Evolutionary conservation across 768 basidiomycete species (phyloP), one percentile per base, ranked within the genome.

Genomic region (Hypsizygus marmoreus): DNA sequence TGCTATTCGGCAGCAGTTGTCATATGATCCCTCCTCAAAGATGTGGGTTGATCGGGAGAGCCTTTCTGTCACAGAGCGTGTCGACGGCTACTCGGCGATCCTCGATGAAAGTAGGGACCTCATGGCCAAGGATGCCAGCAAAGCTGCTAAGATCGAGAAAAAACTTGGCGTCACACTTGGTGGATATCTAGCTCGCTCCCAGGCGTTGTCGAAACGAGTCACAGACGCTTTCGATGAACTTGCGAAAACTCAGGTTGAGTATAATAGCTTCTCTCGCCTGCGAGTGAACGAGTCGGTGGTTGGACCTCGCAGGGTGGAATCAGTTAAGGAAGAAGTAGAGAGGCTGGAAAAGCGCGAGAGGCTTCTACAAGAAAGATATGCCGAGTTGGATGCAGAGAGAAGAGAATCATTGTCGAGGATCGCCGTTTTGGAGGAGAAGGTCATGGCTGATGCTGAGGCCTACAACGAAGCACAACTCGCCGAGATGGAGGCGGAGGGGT

Each of bases 251-350:
- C 72, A 86, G 57, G 53, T 86, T 23, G 92, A 95, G 32, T 71
- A 86, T 53, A 85, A 89, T 53, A 89, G 87, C 61, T 97, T 97
- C 64, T 72, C 74, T 20, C 78, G 80, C 50, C 71, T 99, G 42
- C 80, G 79, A 41, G 66, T 71, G 35, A 82, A 85, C 56, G 97
- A 99, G 71, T 64, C 70, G 17, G 85, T 78, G 1, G 80, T 82
- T 40, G 91, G 88, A 3, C 94, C 95, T 8, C 77, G 82, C 43
- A 70, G 95, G 33, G 75, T 93, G 40, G 83, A 82, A 37, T 70
- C 75, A n/a, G 76, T 97, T 54, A 82, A 82, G 62, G 91, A 92
- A 57, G 95, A 97, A 62, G 95, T 97, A 17, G 86, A 88, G 28
- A 73, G 69, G 51, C 74, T 98, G 22, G 86, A 91, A 62, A 70